Evolutionary conservation across 305 asterid genomes (phyloP).

Genomic region (Plantago coronopus): DNA sequence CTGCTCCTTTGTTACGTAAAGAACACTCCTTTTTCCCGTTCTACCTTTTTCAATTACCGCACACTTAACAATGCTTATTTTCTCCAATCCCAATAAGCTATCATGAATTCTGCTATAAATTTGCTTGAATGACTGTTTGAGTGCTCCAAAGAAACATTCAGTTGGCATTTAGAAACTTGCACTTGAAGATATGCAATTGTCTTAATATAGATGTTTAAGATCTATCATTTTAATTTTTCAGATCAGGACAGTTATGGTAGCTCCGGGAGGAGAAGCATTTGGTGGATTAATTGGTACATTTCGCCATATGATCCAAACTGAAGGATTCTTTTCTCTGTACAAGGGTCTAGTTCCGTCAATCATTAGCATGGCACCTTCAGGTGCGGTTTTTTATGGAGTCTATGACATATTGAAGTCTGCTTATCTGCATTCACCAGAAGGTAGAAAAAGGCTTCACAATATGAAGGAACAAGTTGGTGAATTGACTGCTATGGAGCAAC

Average conservation of each 20-base stretch:
- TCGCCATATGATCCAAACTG: constrained; percentile 76
- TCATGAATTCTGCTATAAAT: too few species aligned
- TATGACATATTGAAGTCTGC: constrained; percentile 83
- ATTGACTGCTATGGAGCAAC: constrained; percentile 74
- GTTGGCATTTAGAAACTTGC: too few species aligned
- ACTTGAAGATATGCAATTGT: background rate
- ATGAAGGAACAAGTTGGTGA: constrained; percentile 65
- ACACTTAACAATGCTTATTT: too few species aligned
- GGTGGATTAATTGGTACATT: constrained; percentile 81
- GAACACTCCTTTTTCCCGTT: too few species aligned
- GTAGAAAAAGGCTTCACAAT: constrained; percentile 54
- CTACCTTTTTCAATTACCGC: too few species aligned
- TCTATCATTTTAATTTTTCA: constrained; percentile 32
- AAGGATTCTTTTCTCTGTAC: constrained; percentile 88
- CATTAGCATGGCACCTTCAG: constrained; percentile 97
- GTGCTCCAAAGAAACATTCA: too few species aligned
- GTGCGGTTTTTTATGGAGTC: constrained; percentile 94
- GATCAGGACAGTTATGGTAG: constrained; percentile 95
- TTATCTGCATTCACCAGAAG: constrained; percentile 75
- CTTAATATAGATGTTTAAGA: constrained; percentile 17
- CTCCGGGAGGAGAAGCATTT: constrained; percentile 97
- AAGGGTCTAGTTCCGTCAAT: constrained; percentile 86
- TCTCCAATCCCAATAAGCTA: too few species aligned
- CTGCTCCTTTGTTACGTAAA: too few species aligned
- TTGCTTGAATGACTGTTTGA: too few species aligned